Percentiles rank a stretch among this genome's conserved stretches.
Evolutionary conservation across 345 rosid genomes (phyloP).

Genomic region (Brassica nigra): DNA sequence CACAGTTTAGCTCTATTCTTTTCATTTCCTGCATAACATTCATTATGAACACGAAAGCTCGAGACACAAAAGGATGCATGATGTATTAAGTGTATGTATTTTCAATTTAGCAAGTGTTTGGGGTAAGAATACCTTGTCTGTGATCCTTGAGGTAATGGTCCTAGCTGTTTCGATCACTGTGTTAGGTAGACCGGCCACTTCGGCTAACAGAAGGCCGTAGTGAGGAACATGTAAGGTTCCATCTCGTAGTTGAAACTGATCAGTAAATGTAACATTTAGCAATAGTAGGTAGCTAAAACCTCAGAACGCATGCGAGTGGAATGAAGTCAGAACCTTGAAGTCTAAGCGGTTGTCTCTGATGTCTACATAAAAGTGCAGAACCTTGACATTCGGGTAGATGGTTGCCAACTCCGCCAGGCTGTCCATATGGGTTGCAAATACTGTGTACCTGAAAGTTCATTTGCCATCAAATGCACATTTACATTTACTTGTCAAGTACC

Average conservation of each 20-base stretch:
- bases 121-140: slow-evolving; percentile 53
- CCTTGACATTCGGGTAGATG: slow-evolving; percentile 81
- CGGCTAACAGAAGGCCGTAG: slow-evolving; percentile 82
- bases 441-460: slow-evolving; percentile 63
- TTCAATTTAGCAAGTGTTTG: neutral
- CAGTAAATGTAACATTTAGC: slow-evolving; percentile 13
- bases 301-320: neutral
- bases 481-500: slow-evolving; percentile 7
- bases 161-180: slow-evolving; percentile 82
- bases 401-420: slow-evolving; percentile 77
- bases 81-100: neutral
- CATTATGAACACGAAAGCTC: neutral
- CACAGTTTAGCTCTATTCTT: slow-evolving; percentile 69
- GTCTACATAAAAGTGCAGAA: slow-evolving; percentile 79
- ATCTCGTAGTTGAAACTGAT: slow-evolving; percentile 78
- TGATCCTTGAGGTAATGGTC: slow-evolving; percentile 66
- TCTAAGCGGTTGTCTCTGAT: slow-evolving; percentile 72
- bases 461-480: slow-evolving; percentile 1
- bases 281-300: slow-evolving; percentile 7
- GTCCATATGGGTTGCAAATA: slow-evolving; percentile 92
- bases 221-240: slow-evolving; percentile 77
- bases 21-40: slow-evolving; percentile 52
- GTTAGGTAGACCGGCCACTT: slow-evolving; percentile 84
- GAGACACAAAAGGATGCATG: neutral
- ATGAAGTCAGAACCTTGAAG: slow-evolving; percentile 63